Base-by-base conservation (phyloP, 352 stramenopile species). In the Pythium folliculosum region DNA sequence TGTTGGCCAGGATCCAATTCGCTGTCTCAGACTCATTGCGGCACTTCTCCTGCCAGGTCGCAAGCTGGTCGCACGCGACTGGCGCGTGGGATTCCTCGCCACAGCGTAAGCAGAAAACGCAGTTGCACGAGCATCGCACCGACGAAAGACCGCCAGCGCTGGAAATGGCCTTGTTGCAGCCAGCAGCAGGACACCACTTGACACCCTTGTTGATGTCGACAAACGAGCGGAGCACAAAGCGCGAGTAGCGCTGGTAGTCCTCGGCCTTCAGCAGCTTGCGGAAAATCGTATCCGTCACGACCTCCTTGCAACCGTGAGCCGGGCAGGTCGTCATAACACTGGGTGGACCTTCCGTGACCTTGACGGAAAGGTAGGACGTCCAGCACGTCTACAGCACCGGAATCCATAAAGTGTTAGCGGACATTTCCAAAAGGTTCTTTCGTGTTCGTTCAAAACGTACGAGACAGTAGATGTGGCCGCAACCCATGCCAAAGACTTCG, bases 1-100 rank as follows among this genome's bases (percentile, higher is more conserved):
- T 99, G 83, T 99, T 99, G 37, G 97, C 97, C 12, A 99, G 73
- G 55, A 99, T 99, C 98, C 97, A 99, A 77, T 99, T 99, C 50
- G 97, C 97, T 25, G 97, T 99, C 81, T 99, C 97, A 10, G 88
- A 98, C 77, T 99, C 97, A 61, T 99, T 99, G 35, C 86, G 75
- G 77, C 93, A 98, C 73, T 99, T 99, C 63, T 99, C 97, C 51
- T 95, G 85, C 98, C 98, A 99, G 19, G 77, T 65, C 12, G 78
- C 78, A 8, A 99, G 81, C 65, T 98, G 88, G 49, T 94, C 88
- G 69, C 98, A 99, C 14, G 73, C 85, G 6, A 95, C 84, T 1
- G 97, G 98, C 44, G 93, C 77, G 72, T 99, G 98, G 1, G 97
- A 92, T 75, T 99, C 98, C 66, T 99, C 93, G 19, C 97, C 97